Evolutionary conservation across 257 asterid genomes (phyloP), one percentile per base, ranked within the genome.

Genomic region (Solanum verrucosum): DNA sequence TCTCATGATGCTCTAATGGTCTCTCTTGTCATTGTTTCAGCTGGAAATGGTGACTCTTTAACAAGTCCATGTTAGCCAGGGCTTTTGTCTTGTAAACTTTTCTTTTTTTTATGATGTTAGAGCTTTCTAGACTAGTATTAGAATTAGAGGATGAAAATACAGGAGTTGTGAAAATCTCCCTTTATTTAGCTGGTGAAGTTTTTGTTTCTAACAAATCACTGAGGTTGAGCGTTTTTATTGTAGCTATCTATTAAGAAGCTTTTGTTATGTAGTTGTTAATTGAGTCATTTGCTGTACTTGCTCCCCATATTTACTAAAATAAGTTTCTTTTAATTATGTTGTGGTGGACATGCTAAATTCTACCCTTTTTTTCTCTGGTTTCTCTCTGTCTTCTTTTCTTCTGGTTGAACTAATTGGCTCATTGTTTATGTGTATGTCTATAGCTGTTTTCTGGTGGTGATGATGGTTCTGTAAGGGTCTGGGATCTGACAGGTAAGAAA

Each of bases 361-460:
- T 81, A 16, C 85, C 68, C 42, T 81, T 82, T 18, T 49, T 31
- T 5, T 10, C 21, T 52, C 27, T 44, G 38, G 27, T 79, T 79
- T 27, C 65, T 79, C 63, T 42, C 2, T 18, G 31, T 31, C 56
- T 5, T 49, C 31, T 16, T 49, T 38, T 49, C 73, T 49, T 49
- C 70, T 46, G 16, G 40, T 52, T 86, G 82, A 46, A 33, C 37
- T 27, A 8, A 42, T 77, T 70, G 68, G 65, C 67, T 89, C 56
- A 44, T 68, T 72, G 21, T 86, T 89, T 78, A 16, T 49, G 60
- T 49, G 70, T 87, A 88, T 65, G 74, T 87, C 21, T 84, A 37
- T 93, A 97, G 99, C 96, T 97, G 85, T 96, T 96, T 89, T 93
- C 99, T 29, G 95, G 94, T 42, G 93, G 99, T 83, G 98, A 96